phyloP scores from a whole-genome alignment of 352 stramenopile species.

The Phytophthora uliginosa region DNA sequence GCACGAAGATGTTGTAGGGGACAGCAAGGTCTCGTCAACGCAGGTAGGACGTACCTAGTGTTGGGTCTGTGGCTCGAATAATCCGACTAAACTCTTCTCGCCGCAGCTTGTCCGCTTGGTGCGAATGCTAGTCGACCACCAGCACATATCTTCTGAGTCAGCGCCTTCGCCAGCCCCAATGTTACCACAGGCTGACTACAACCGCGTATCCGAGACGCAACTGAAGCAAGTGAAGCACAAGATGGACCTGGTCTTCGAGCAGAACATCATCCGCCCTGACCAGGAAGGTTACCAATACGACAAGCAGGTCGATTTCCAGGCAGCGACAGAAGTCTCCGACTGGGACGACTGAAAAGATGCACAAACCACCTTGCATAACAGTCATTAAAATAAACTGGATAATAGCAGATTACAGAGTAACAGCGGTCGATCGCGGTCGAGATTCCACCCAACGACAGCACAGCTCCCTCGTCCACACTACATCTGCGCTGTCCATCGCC shows the following conservation, averaged over 20 bases:
- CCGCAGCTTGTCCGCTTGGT: slow-evolving; percentile 63
- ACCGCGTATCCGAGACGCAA: slow-evolving; percentile 79
- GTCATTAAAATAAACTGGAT: slow-evolving; percentile 65
- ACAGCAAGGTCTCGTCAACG: slow-evolving; percentile 48
- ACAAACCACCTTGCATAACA: slow-evolving; percentile 18
- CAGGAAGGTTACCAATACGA: slow-evolving; percentile 74
- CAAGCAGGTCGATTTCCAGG: slow-evolving; percentile 68
- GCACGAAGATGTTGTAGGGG: slow-evolving; percentile 52
- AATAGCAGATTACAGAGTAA: slow-evolving; percentile 58
- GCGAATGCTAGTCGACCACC: slow-evolving; percentile 44
- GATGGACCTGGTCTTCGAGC: slow-evolving; percentile 78
- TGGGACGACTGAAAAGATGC: slow-evolving; percentile 55
- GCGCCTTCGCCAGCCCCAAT: slow-evolving; percentile 3
- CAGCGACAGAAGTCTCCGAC: slow-evolving; percentile 57
- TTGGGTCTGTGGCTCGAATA: not conserved
- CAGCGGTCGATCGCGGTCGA: slow-evolving; percentile 31
- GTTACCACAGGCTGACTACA: slow-evolving; percentile 81
- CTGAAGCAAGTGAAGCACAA: slow-evolving; percentile 74
- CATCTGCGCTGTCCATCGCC: slow-evolving; percentile 14
- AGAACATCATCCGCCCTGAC: slow-evolving; percentile 68
- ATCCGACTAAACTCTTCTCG: not conserved
- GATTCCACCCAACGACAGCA: not conserved
- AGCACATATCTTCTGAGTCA: not conserved
- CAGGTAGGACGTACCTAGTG: slow-evolving; percentile 38
- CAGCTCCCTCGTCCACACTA: not conserved